These are phyloP conservation scores for Teratosphaeria destructans DNA, from an alignment of 2,329 filamentous ascomycete species.

Conservation along the genomic window DNA sequence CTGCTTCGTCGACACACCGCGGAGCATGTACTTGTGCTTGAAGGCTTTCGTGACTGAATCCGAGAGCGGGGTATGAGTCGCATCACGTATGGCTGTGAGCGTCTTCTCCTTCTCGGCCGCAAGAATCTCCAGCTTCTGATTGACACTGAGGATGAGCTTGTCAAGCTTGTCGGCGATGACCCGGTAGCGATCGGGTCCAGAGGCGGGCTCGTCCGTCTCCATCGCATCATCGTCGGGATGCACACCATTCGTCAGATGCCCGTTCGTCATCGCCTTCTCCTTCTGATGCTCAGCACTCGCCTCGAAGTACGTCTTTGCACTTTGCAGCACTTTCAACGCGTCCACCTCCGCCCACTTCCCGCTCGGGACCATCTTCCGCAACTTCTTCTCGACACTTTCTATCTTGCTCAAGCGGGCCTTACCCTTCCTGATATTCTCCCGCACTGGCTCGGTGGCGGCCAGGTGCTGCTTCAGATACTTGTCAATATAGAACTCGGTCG, in stretches of 20 bases:
- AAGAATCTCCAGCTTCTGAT: conserved; percentile 20
- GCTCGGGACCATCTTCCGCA: conserved; percentile 27
- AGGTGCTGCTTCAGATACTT: conserved; percentile 47
- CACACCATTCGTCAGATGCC: conserved; percentile 12
- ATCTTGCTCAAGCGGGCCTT: conserved; percentile 23
- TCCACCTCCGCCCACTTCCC: conserved; percentile 24
- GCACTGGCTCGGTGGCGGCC: conserved; percentile 37
- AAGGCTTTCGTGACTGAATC: not conserved
- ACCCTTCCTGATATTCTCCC: conserved; percentile 28
- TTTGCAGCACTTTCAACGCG: conserved; percentile 27
- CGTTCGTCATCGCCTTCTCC: conserved; percentile 8
- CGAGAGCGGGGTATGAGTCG: not conserved
- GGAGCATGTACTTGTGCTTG: conserved; percentile 42
- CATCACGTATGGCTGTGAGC: conserved; percentile 14
- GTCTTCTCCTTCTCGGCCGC: conserved; percentile 22
- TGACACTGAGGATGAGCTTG: conserved; percentile 23
- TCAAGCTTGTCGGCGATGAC: conserved; percentile 24
- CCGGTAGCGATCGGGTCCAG: conserved; percentile 7
- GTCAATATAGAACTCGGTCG: conserved; percentile 47
- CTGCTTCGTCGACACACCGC: conserved; percentile 48
- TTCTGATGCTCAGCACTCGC: conserved; percentile 14
- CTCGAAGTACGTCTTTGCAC: conserved; percentile 23
- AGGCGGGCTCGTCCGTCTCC: not conserved
- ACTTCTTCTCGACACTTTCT: conserved; percentile 24
- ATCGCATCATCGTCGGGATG: conserved; percentile 7